Percentiles rank a stretch among this genome's conserved stretches.
Conservation (phyloP, 139 green algal genomes). For the Mesostigma viride region DNA sequence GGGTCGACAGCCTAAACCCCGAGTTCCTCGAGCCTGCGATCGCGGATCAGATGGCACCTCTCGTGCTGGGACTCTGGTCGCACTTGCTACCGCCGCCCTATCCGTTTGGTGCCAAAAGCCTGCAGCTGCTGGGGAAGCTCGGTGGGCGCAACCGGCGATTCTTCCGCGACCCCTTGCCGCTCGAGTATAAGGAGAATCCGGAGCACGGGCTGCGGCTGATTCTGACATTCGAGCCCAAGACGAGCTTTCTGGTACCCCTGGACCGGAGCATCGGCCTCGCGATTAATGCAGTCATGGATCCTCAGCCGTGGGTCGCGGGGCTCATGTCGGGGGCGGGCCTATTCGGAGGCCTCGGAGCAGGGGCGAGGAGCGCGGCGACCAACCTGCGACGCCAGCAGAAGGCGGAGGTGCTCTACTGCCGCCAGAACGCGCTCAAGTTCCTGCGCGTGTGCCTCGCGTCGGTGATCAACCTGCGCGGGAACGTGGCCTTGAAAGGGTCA, state of each 20-base stretch:
- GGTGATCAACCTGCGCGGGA: conserved; percentile 59
- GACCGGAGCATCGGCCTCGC: conserved; percentile 61
- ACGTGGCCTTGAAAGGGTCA: conserved; percentile 10
- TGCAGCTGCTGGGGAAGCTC: conserved; percentile 87
- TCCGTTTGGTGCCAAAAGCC: conserved; percentile 56
- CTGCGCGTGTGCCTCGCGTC: conserved; percentile 64
- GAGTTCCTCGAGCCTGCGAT: conserved; percentile 87
- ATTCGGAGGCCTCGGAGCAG: too few relatives aligned
- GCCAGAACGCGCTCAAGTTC: conserved; percentile 64
- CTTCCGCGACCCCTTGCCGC: conserved; percentile 49
- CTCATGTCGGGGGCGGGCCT: not conserved
- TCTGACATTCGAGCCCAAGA: conserved; percentile 75
- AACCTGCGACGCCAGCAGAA: not conserved
- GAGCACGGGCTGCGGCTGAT: conserved; percentile 92
- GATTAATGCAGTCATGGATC: not conserved
- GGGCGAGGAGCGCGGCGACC: too few relatives aligned
- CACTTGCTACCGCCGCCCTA: conserved; percentile 65
- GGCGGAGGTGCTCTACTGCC: conserved; percentile 25
- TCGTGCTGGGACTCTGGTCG: conserved; percentile 74
- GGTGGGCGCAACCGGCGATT: conserved; percentile 80
- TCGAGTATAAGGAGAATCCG: conserved; percentile 78
- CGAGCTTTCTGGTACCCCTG: conserved; percentile 84
- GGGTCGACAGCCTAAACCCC: conserved; percentile 84
- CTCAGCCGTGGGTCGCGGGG: not conserved
- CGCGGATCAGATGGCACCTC: conserved; percentile 49